Conservation (phyloP, 1,284 basidiomycete species). For the Exobasidium cylindrosporum region DNA sequence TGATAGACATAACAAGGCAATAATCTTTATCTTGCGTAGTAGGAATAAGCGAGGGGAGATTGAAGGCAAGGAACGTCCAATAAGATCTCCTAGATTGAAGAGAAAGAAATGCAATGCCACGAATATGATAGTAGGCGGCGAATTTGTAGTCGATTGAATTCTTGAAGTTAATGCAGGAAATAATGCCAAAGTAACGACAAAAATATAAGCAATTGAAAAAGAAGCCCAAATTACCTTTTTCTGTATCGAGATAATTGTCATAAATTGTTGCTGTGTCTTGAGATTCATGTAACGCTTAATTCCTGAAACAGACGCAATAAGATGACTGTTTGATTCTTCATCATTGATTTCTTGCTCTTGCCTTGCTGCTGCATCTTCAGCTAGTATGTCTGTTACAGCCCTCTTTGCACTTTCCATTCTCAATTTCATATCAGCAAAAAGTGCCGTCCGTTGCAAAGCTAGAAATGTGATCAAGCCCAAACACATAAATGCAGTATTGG, state of each 20-base stretch:
- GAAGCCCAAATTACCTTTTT: constrained; percentile 33
- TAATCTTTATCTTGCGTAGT: constrained; percentile 18
- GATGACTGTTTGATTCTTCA: not conserved
- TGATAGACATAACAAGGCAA: constrained; percentile 20
- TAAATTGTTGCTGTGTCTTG: not conserved
- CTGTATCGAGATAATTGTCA: constrained; percentile 21
- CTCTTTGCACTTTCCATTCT: constrained; percentile 4
- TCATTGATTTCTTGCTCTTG: not conserved
- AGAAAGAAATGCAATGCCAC: constrained; percentile 45
- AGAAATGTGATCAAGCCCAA: constrained; percentile 10
- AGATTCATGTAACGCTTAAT: not conserved
- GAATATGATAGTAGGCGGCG: constrained; percentile 36
- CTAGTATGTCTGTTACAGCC: too few relatives aligned
- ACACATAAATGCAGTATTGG: constrained; percentile 12
- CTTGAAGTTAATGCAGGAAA: constrained; percentile 44
- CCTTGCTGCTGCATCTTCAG: not conserved
- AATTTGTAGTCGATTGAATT: constrained; percentile 14
- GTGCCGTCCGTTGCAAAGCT: not conserved
- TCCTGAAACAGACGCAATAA: constrained; percentile 5
- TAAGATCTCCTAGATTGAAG: constrained; percentile 42
- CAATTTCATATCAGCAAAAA: constrained; percentile 2
- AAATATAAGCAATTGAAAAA: constrained; percentile 22
- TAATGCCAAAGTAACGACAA: constrained; percentile 34
- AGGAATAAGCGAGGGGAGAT: constrained; percentile 16
- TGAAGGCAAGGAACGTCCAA: constrained; percentile 38